Percentiles rank a stretch among this genome's conserved stretches.
Conservation (phyloP, 2,329 filamentous ascomycete species). For the Colletotrichum sp. region DNA sequence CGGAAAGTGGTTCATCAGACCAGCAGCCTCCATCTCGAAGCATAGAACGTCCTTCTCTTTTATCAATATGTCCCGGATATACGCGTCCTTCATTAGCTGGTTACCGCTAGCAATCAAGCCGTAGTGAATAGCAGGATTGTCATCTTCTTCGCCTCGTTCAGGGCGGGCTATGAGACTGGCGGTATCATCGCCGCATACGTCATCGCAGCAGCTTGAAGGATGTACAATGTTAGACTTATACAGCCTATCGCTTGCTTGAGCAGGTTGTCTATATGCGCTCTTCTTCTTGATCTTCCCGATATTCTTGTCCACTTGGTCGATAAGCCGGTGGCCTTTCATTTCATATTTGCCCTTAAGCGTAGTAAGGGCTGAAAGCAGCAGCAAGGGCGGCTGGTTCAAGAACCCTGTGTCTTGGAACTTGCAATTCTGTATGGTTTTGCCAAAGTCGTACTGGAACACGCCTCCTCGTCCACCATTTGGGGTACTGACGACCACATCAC, state of each 20-base stretch:
- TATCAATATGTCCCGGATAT: neutral
- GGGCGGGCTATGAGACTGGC: neutral
- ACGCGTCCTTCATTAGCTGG: neutral
- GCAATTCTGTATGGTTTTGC: conserved; percentile 10
- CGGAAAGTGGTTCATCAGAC: neutral
- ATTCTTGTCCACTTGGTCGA: neutral
- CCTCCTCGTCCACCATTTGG: neutral
- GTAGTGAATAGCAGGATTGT: neutral
- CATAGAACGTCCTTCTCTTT: neutral
- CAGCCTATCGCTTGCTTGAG: neutral
- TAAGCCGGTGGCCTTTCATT: neutral
- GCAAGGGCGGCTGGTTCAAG: neutral
- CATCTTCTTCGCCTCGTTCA: neutral
- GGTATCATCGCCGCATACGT: neutral
- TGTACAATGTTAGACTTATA: neutral
- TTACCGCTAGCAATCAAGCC: neutral
- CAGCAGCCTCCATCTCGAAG: neutral
- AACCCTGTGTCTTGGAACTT: neutral
- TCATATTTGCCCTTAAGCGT: neutral
- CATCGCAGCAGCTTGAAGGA: neutral
- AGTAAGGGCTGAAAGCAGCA: neutral
- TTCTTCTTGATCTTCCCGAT: neutral
- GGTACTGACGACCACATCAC: conserved; percentile 18
- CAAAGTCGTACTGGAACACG: conserved; percentile 20
- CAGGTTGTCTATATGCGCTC: neutral